Conservation (phyloP, 2,329 filamentous ascomycete genomes). For the Zasmidium angulare region DNA sequence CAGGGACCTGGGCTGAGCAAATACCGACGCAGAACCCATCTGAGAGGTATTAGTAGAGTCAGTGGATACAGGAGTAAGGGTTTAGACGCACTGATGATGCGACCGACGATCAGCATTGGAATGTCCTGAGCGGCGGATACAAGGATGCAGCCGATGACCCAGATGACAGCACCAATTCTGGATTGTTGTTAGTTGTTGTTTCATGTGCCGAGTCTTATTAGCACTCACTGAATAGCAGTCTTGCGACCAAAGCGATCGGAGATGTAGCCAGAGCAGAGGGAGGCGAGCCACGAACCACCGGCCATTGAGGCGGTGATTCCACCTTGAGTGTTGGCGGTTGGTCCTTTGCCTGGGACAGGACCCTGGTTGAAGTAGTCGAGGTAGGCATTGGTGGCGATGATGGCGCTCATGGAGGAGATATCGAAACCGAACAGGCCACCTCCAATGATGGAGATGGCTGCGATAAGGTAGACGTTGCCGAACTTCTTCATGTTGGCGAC, state of each 20-base stretch:
- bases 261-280: slow-evolving; percentile 59
- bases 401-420: slow-evolving; percentile 69
- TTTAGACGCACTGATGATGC: too few relatives aligned
- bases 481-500: slow-evolving; percentile 38
- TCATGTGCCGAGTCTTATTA: not conserved
- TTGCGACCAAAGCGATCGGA: slow-evolving; percentile 59
- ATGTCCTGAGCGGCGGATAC: slow-evolving; percentile 65
- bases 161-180: slow-evolving; percentile 36
- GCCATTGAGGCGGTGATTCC: slow-evolving; percentile 71
- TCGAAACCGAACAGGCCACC: slow-evolving; percentile 76
- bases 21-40: slow-evolving; percentile 74
- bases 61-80: too few relatives aligned
- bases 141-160: slow-evolving; percentile 61
- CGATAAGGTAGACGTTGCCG: slow-evolving; percentile 59
- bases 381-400: slow-evolving; percentile 66
- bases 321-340: slow-evolving; percentile 58
- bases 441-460: slow-evolving; percentile 60
- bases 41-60: too few relatives aligned
- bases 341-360: slow-evolving; percentile 34
- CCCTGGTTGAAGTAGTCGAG: slow-evolving; percentile 69
- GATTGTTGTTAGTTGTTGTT: not conserved
- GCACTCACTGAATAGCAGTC: slow-evolving; percentile 42
- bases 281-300: slow-evolving; percentile 67
- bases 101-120: slow-evolving; percentile 69
- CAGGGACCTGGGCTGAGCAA: slow-evolving; percentile 66